Evolutionary conservation across 768 basidiomycete genomes (phyloP).

Genomic region (Lactifluus volemus): DNA sequence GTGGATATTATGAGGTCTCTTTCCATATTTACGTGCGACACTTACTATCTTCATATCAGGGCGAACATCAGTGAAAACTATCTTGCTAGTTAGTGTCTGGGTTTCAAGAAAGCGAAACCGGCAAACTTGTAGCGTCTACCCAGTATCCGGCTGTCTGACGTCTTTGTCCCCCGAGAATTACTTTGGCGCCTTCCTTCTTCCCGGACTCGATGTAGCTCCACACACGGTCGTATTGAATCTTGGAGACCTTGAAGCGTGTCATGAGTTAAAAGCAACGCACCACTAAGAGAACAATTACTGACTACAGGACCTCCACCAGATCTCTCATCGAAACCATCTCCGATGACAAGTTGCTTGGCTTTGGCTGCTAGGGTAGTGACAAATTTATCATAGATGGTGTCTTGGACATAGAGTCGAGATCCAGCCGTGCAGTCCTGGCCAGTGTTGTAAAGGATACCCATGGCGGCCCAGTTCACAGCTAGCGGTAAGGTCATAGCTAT

Average conservation of each 20-base stretch:
- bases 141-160: conserved; percentile 73
- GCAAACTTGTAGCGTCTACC: conserved; percentile 81
- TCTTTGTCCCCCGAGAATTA: conserved; percentile 73
- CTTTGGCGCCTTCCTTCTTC: conserved; percentile 72
- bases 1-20: not conserved
- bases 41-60: conserved; percentile 81
- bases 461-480: conserved; percentile 80
- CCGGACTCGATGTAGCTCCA: conserved; percentile 86
- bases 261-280: not conserved
- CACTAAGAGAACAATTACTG: conserved; percentile 22
- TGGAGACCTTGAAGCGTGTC: conserved; percentile 50
- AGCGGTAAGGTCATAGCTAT: conserved; percentile 3
- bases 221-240: conserved; percentile 76
- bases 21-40: conserved; percentile 2
- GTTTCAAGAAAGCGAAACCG: not conserved
- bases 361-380: conserved; percentile 53
- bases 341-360: conserved; percentile 62
- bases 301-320: conserved; percentile 81
- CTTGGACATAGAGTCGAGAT: conserved; percentile 84
- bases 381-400: conserved; percentile 81
- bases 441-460: conserved; percentile 82
- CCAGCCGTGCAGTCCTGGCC: conserved; percentile 95
- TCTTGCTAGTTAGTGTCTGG: not conserved
- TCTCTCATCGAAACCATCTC: conserved; percentile 70
- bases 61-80: conserved; percentile 77